Evolutionary conservation across 2,329 filamentous ascomycete species (phyloP).

Genomic region (Cordyceps tenuipes): DNA sequence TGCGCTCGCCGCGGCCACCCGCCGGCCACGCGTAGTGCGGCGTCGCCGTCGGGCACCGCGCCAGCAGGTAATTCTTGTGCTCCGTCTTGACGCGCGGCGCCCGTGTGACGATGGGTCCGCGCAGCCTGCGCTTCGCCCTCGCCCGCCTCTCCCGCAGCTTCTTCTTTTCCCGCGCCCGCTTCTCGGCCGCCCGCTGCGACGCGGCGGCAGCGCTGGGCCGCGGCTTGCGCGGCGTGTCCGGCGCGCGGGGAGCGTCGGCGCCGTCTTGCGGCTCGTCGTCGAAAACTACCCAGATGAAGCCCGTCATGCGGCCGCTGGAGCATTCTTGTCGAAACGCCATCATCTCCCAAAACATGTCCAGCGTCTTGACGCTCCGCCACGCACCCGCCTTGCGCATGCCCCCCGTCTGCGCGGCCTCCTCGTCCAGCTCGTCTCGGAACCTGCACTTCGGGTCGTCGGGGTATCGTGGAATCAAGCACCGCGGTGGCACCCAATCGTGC

Average conservation of each 20-base stretch:
- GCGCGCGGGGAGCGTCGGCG: conserved; percentile 14
- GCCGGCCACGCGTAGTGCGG: conserved; percentile 59
- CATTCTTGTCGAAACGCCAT: conserved; percentile 97
- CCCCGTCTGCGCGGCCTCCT: conserved; percentile 57
- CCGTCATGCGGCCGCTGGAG: conserved; percentile 82
- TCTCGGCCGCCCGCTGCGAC: conserved; percentile 7
- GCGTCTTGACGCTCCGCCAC: conserved; percentile 75
- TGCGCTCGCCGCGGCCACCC: conserved; percentile 51
- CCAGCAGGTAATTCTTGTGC: conserved; percentile 39
- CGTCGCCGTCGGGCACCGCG: conserved; percentile 40
- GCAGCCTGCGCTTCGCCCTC: conserved; percentile 26
- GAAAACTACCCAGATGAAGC: conserved; percentile 90
- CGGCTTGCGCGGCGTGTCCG: conserved; percentile 27
- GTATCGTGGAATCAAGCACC: conserved; percentile 81
- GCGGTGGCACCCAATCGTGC: conserved; percentile 56
- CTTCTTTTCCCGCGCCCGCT: conserved; percentile 10
- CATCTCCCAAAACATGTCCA: conserved; percentile 97
- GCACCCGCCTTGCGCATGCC: conserved; percentile 50
- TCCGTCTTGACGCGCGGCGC: conserved; percentile 57
- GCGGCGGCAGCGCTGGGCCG: conserved; percentile 11
- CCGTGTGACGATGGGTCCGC: conserved; percentile 54
- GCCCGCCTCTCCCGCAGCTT: conserved; percentile 34
- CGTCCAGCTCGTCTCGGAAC: conserved; percentile 81
- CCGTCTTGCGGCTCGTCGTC: conserved; percentile 37
- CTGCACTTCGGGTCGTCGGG: conserved; percentile 93